Evolutionary conservation across 2,329 filamentous ascomycete genomes (phyloP), one percentile per base, ranked within the genome.

Genomic region (Sporothrix curviconia): DNA sequence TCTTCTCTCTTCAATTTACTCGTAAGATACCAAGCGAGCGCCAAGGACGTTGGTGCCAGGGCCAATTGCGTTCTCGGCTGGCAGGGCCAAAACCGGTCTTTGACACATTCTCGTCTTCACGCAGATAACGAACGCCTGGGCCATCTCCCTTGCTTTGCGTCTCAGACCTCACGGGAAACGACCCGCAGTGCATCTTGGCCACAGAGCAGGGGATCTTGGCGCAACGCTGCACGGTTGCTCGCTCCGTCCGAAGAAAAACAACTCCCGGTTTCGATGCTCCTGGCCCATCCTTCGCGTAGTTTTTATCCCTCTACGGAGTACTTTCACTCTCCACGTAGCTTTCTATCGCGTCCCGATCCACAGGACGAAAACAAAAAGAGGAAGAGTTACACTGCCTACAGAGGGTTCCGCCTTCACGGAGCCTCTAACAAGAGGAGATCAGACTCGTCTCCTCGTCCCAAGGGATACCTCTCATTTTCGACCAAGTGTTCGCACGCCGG

Each of bases 351-450:
- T 42, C 37, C 49, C 50, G 37, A 53, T 42, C 17, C 37, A 28
- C 50, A 25, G 37, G 50, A 22, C 24, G 22, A 28, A 36, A 17
- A 25, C 15, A 6, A 34, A 24, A 14, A 15, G 4, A 24, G 17
- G 34, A 15, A n/a, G 39, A 32, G 52, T 36, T 55, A 44, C 52
- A 37, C 52, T 28, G 52, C 40, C 44, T 55, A 9, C 40, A 19
- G 12, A 25, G 7, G 15, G 22, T 43, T 40, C 37, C 24, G 30
- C 46, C 17, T 11, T 34, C 39, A 25, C 3, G 12, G 42, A 28
- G 22, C 12, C 19, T 25, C 12, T 22, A 19, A 44, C 12, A 30
- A 40, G 22, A 30, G 32, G 17, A 24, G n/a, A 34, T 54, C 17
- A 43, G 39, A n/a, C n/a, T n/a, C n/a, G n/a, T n/a, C n/a, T n/a